Percentiles rank a stretch among this genome's conserved stretches.
These are phyloP conservation scores for Elsinoe arachidis DNA, from an alignment of 2,329 filamentous ascomycete species.

Conservation along the genomic window DNA sequence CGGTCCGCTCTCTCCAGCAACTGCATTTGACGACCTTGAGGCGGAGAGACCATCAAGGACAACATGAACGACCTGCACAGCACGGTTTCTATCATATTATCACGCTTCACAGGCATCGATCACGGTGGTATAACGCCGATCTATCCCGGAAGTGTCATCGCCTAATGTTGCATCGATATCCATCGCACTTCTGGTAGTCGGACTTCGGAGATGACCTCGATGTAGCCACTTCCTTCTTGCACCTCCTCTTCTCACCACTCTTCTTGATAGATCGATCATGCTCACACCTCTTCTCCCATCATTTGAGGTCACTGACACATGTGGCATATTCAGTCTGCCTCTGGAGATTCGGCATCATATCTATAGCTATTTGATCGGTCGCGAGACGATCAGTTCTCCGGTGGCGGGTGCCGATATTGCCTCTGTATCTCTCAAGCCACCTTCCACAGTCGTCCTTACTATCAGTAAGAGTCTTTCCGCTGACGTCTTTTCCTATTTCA, in stretches of 20 bases:
- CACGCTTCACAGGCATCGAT: no score
- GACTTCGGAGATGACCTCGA: no score
- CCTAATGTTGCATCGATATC: no score
- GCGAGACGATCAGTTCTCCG: slow-evolving; percentile 22
- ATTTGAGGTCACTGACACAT: background rate
- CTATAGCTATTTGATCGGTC: slow-evolving; percentile 30
- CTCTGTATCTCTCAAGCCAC: slow-evolving; percentile 25
- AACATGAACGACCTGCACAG: no score
- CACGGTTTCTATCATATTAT: no score
- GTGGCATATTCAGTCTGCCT: slow-evolving; percentile 29
- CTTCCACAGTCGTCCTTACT: slow-evolving; percentile 20
- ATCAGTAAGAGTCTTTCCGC: slow-evolving; percentile 22
- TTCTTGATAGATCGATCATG: background rate
- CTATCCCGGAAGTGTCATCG: no score
- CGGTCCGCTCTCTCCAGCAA: background rate
- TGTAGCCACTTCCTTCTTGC: no score
- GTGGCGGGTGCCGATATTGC: slow-evolving; percentile 25
- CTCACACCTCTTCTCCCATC: background rate
- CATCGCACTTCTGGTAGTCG: no score
- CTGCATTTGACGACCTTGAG: no score
- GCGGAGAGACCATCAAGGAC: no score
- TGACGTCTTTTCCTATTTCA: slow-evolving; percentile 27
- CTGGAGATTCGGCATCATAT: slow-evolving; percentile 37
- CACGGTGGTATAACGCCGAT: no score
- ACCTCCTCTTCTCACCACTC: background rate